Evolutionary conservation across 2,329 filamentous ascomycete species (phyloP), one percentile per base, ranked within the genome.

Genomic region (Fusarium staphyleae): DNA sequence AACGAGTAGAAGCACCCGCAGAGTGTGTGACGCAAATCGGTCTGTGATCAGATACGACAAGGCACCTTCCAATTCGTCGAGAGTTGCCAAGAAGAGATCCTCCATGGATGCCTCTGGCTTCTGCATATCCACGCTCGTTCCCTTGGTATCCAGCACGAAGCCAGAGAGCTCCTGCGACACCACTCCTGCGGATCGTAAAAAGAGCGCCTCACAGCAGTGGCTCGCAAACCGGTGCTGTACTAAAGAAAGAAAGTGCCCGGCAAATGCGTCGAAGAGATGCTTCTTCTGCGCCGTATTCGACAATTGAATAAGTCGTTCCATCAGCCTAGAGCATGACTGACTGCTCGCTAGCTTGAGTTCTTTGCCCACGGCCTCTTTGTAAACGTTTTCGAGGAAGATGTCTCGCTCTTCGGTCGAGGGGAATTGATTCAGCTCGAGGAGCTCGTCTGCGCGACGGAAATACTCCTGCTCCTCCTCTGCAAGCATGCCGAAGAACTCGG

Each of bases 151-250:
- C 26, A 78, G 56, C n/a, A 71, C 72, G 64, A 69, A 77, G 36
- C 70, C 82, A 61, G 70, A 81, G 72, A 90, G 74, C 73, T 96
- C 93, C 56, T 87, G 79, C 12, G 88, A 89, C 30, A 96, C 89
- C 10, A 89, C 77, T 1, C 90, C 88, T 0, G 93, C 93, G 2
- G 90, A 89, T 60, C 90, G 86, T 41, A 93, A 79, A 72, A 99
- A 98, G 26, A 99, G 81, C 19, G 91, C 91, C 76, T 99, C 95
- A 72, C 93, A 97, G 75, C 93, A 98, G 77, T 99, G 95, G 55
- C 93, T 96, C 5, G 95, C 95, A 69, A 99, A 99, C 14, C 95
- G 89, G 75, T 99, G 95, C 71, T 96, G 93, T 44, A 97, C 87
- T 22, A 99, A 83, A 66, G 93, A 88, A 52, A 93, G 78, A 74